A percentile compares a stretch with the other conserved stretches of the same genome.
Evolutionary conservation across 1,139 yeast species (phyloP).

Genomic region (Diutina pseudorugosa): DNA sequence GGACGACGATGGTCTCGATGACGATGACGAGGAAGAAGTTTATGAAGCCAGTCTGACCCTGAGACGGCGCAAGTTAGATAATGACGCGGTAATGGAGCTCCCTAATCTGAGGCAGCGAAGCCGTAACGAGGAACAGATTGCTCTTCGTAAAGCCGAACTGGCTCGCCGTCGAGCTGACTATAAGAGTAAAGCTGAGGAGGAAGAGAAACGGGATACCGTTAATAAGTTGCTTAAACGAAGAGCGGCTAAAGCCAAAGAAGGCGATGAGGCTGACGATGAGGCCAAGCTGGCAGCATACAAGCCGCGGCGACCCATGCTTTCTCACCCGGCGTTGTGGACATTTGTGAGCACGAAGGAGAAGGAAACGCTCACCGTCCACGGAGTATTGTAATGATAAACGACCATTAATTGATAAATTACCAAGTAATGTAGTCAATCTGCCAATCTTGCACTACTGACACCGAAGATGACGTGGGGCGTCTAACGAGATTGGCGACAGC

Average conservation of each 20-base stretch:
- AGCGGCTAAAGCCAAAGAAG: constrained; percentile 43
- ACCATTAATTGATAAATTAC: too few relatives aligned
- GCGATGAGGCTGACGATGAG: constrained; percentile 15
- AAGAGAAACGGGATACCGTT: constrained; percentile 84
- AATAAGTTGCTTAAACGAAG: constrained; percentile 76
- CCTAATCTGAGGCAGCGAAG: constrained; percentile 24
- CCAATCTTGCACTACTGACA: background rate
- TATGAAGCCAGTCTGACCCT: constrained; percentile 4
- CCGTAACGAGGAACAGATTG: constrained; percentile 76
- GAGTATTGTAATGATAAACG: background rate
- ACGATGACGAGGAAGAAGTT: constrained; percentile 4
- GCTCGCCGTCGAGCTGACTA: constrained; percentile 84
- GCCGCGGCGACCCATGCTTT: constrained; percentile 24
- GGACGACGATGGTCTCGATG: background rate
- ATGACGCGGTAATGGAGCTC: constrained; percentile 17
- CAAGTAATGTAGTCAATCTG: too few relatives aligned
- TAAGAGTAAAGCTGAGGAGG: constrained; percentile 73
- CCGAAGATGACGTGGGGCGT: background rate
- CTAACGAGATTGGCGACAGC: background rate
- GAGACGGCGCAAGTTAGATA: constrained; percentile 15
- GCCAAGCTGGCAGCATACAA: constrained; percentile 13
- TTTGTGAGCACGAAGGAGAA: constrained; percentile 14
- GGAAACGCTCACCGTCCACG: background rate
- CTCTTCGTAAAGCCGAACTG: constrained; percentile 72
- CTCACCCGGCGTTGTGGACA: constrained; percentile 25